Conservation (phyloP, 441 rosid species). For the Viola pubescens region DNA sequence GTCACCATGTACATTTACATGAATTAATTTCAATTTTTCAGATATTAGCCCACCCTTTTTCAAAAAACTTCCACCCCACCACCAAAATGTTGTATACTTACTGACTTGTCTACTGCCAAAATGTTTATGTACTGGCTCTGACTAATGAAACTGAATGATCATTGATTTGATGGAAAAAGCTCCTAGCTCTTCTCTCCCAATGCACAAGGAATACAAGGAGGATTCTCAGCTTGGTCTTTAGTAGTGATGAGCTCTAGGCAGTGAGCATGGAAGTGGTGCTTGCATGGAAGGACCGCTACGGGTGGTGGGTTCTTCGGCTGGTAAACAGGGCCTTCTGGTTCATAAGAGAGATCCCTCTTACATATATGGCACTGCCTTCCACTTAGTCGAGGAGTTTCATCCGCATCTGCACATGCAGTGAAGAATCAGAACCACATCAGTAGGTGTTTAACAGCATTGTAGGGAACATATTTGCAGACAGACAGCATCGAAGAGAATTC, state of each 20-base stretch:
- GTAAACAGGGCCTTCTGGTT: constrained; percentile 32
- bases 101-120: background rate
- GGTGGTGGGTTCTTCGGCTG: constrained; percentile 18
- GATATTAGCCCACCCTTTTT: too few species aligned
- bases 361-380: constrained; percentile 35
- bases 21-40: too few species aligned
- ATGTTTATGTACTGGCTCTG: too few species aligned
- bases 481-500: too few species aligned
- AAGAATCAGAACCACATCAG: background rate
- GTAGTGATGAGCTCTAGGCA: constrained; percentile 41
- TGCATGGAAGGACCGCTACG: constrained; percentile 37
- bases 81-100: background rate
- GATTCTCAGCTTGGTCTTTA: constrained; percentile 21
- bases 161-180: background rate
- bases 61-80: too few species aligned
- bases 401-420: constrained; percentile 13
- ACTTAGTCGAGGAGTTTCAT: constrained; percentile 14
- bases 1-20: too few species aligned
- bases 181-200: constrained; percentile 20
- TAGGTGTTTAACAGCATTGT: too few species aligned
- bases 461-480: too few species aligned
- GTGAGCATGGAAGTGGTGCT: constrained; percentile 35
- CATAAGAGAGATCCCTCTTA: constrained; percentile 36
- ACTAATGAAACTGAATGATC: background rate
- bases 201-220: constrained; percentile 45